These are phyloP conservation scores for Aspergillus viridinutans DNA, from an alignment of 2,329 filamentous ascomycete species.

Conservation along the genomic window DNA sequence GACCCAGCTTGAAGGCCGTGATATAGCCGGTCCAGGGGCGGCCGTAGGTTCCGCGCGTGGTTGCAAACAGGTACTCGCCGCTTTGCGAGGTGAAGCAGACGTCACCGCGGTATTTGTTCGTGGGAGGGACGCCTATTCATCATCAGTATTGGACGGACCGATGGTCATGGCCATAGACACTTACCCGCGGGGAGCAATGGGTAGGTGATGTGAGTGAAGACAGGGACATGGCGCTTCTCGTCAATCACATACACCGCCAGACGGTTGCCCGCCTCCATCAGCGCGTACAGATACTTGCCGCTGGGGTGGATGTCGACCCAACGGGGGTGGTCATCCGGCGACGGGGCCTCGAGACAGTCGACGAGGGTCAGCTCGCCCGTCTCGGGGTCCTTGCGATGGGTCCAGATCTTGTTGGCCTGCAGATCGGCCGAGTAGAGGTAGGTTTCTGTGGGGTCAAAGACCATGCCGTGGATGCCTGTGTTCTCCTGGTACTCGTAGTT, in stretches of 20 bases:
- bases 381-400: constrained; percentile 64
- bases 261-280: constrained; percentile 87
- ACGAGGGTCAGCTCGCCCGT: constrained; percentile 64
- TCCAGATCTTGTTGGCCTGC: constrained; percentile 61
- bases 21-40: constrained; percentile 72
- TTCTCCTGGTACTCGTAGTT: constrained; percentile 43
- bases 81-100: constrained; percentile 70
- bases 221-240: constrained; percentile 65
- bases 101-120: constrained; percentile 71
- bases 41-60: constrained; percentile 71
- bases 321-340: constrained; percentile 70
- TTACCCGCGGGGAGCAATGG: constrained; percentile 63
- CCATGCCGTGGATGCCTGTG: constrained; percentile 48
- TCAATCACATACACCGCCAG: constrained; percentile 80
- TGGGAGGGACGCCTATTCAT: constrained; percentile 31
- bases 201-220: constrained; percentile 72
- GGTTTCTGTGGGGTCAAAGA: constrained; percentile 42
- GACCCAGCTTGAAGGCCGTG: constrained; percentile 68
- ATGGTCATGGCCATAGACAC: too few relatives aligned
- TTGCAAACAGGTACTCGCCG: constrained; percentile 75
- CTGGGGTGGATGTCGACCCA: constrained; percentile 83
- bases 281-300: constrained; percentile 73
- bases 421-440: constrained; percentile 49
- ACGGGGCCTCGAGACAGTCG: constrained; percentile 68
- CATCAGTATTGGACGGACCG: neutral